Conservation (phyloP, 495 filamentous ascomycete species). For the Staphylotrichum tortipilum region DNA sequence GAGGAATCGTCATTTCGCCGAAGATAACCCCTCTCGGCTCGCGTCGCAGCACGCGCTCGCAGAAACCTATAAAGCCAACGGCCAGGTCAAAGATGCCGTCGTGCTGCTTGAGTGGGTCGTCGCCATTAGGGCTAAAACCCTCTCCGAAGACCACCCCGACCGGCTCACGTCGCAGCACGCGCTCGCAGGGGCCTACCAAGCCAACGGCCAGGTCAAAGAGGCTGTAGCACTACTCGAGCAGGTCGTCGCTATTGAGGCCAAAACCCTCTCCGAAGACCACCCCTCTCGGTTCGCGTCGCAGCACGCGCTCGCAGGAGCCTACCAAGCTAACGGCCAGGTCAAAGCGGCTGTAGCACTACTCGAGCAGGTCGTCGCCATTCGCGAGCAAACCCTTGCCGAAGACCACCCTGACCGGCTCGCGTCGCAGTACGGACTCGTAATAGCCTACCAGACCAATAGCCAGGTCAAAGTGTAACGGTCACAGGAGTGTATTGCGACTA, state of each 20-base stretch:
- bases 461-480: too few relatives aligned
- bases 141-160: conserved; percentile 16
- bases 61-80: conserved; percentile 10
- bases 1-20: conserved; percentile 8
- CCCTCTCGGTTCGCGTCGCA: conserved; percentile 3
- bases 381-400: conserved; percentile 5
- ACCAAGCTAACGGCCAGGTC: background rate
- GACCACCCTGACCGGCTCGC: conserved; percentile 21
- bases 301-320: background rate
- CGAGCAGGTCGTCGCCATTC: background rate
- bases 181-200: conserved; percentile 22
- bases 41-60: conserved; percentile 24
- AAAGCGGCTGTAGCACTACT: conserved; percentile 3
- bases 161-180: conserved; percentile 26
- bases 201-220: background rate
- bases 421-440: conserved; percentile 15
- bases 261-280: conserved; percentile 3
- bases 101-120: conserved; percentile 33
- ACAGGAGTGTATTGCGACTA: too few relatives aligned
- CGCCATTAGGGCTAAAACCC: conserved; percentile 10
- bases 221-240: conserved; percentile 7
- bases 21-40: conserved; percentile 26
- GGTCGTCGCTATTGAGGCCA: background rate
- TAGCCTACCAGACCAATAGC: too few relatives aligned
- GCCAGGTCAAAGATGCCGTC: conserved; percentile 21